Evolutionary conservation across 2,329 filamentous ascomycete species (phyloP).

Genomic region (Knufia petricola): DNA sequence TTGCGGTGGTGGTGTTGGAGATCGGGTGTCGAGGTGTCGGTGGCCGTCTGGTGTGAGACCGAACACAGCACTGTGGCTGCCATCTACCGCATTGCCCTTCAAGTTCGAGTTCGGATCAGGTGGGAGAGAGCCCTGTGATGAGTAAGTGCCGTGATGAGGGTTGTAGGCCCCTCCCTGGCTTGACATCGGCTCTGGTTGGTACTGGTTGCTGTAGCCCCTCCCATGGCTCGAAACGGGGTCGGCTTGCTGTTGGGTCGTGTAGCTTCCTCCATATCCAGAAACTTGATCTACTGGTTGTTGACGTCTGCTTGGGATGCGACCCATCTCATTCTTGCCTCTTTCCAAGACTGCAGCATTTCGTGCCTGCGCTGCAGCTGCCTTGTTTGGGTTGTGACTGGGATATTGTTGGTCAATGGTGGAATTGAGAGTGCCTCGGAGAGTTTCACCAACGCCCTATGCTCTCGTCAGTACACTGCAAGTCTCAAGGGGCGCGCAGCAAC

Average conservation of each 20-base stretch:
- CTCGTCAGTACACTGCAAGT: no score
- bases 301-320: conserved; percentile 7
- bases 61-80: not conserved
- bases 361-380: conserved; percentile 16
- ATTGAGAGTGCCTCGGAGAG: conserved; percentile 20
- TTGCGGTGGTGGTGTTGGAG: not conserved
- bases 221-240: not conserved
- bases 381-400: conserved; percentile 17
- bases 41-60: conserved; percentile 1
- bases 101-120: not conserved
- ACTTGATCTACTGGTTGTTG: not conserved
- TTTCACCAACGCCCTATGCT: conserved; percentile 20
- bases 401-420: conserved; percentile 17
- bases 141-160: no score
- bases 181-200: not conserved
- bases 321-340: conserved; percentile 17
- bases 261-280: not conserved
- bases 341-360: conserved; percentile 16
- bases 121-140: not conserved
- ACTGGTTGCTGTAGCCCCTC: not conserved
- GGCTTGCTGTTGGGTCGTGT: not conserved
- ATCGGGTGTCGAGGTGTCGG: not conserved
- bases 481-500: no score
- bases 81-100: not conserved
- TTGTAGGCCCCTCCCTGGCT: no score